Evolutionary conservation across 2,329 filamentous ascomycete species (phyloP), one percentile per base, ranked within the genome.

Genomic region (Paraconiothyrium brasiliense): DNA sequence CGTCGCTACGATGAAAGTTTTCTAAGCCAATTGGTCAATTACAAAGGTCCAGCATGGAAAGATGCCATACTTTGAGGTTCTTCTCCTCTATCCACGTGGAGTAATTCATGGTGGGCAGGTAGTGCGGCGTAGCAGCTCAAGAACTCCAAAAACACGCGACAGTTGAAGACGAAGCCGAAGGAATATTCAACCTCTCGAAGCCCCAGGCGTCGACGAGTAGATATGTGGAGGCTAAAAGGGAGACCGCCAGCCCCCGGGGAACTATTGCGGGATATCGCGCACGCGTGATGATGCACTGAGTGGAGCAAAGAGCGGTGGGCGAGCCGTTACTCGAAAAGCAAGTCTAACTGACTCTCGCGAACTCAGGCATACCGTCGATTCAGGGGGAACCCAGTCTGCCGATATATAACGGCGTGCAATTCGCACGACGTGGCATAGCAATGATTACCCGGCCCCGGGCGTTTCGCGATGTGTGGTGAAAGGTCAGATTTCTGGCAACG

Each of bases 1-100:
- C 14, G 80, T 82, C 20, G 80, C 80, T 59, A 81, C 74, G 39
- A 82, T 81, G 73, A 82, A 82, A 24, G 77, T 79, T 79, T 81
- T 81, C 78, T 78, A 22, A n/a, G 44, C 52, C 2, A 2, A 9
- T 13, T n/a, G 22, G 43, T 52, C 13, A 58, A 39, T 58, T 27
- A 24, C 10, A 27, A 9, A n/a, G n/a, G 22, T 46, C 20, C 20
- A 46, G 43, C n/a, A 9, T 24, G 43, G n/a, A 24, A 32, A 39
- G 20, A 20, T 16, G 30, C 49, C 58, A 60, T 71, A 78, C 76
- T 68, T 81, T 81, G 68, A 80, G 76, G 60, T 80, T 80, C 65
- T 80, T 78, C 72, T 81, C 79, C 72, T 81, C 78, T 58, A 81
- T 81, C 78, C 79, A 80, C 67, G 79, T 80, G 66, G 78, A 70